phyloP scores from a whole-genome alignment of 2,329 filamentous ascomycete species.

The Clarireedia paspali region DNA sequence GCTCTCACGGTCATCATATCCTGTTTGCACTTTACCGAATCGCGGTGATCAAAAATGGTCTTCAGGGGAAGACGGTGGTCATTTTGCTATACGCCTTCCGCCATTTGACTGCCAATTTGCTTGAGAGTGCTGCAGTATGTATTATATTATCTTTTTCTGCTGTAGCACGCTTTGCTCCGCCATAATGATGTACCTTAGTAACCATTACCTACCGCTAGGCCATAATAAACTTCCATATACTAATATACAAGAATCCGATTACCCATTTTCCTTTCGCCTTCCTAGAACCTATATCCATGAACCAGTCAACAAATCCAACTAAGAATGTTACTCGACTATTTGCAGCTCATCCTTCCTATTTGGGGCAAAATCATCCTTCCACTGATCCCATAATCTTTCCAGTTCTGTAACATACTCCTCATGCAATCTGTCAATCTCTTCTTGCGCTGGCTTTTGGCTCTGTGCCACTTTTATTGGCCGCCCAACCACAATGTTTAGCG shows the following conservation, averaged over 20 bases:
- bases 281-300: too few species aligned
- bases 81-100: too few species aligned
- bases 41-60: too few species aligned
- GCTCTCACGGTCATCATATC: neutral
- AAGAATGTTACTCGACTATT: conserved; percentile 46
- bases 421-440: conserved; percentile 76
- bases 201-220: neutral
- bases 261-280: neutral
- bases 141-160: too few species aligned
- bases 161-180: too few species aligned
- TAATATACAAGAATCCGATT: neutral
- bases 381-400: conserved; percentile 63
- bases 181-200: too few species aligned
- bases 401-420: conserved; percentile 69
- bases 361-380: conserved; percentile 68
- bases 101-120: too few species aligned
- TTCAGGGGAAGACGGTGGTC: too few species aligned
- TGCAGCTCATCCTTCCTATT: conserved; percentile 57
- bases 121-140: too few species aligned
- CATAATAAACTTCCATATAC: neutral
- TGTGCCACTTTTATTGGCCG: conserved; percentile 64
- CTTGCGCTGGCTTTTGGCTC: conserved; percentile 56
- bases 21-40: too few species aligned
- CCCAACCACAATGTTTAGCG: conserved; percentile 85
- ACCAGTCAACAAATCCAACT: too few species aligned